These are phyloP conservation scores for Coemansia sp. DNA, from an alignment of 192 early-diverging fungal genomes.

Conservation along the genomic window DNA sequence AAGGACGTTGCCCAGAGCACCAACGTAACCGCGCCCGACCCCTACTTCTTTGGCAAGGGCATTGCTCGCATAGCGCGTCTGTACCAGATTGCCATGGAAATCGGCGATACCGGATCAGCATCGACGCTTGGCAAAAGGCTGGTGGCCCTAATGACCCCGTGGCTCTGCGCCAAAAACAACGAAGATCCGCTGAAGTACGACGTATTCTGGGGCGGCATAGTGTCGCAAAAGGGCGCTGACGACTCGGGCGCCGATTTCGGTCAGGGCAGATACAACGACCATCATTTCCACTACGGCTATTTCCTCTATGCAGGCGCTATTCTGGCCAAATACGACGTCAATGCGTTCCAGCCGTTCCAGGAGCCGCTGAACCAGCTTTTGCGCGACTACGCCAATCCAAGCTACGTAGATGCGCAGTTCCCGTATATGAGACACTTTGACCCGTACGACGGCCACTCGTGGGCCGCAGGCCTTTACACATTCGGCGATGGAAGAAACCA, in stretches of 20 bases:
- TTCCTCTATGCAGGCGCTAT: slow-evolving; percentile 58
- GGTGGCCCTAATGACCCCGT: slow-evolving; percentile 26
- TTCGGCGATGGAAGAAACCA: slow-evolving; percentile 59
- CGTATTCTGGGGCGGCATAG: slow-evolving; percentile 55
- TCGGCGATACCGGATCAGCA: slow-evolving; percentile 30
- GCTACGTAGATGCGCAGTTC: slow-evolving; percentile 52
- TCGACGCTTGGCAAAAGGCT: slow-evolving; percentile 14
- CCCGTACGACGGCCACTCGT: slow-evolving; percentile 65
- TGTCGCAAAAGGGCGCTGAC: slow-evolving; percentile 32
- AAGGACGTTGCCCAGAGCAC: slow-evolving; percentile 26
- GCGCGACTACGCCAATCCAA: slow-evolving; percentile 62
- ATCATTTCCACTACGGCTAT: slow-evolving; percentile 67
- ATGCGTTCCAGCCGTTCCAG: slow-evolving; percentile 27
- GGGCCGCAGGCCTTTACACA: slow-evolving; percentile 61
- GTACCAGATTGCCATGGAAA: slow-evolving; percentile 54
- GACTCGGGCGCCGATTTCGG: slow-evolving; percentile 53
- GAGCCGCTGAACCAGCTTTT: slow-evolving; percentile 45
- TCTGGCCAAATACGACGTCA: slow-evolving; percentile 52
- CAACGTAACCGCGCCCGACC: slow-evolving; percentile 43
- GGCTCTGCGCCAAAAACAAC: slow-evolving; percentile 39
- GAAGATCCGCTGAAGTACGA: slow-evolving; percentile 54
- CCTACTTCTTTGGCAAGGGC: slow-evolving; percentile 61
- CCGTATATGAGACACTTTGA: slow-evolving; percentile 61
- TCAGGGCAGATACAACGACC: slow-evolving; percentile 63
- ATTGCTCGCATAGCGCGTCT: slow-evolving; percentile 55